phyloP scores from a whole-genome alignment of 129 eudicot genomes.

The Dittrichia graveolens region DNA sequence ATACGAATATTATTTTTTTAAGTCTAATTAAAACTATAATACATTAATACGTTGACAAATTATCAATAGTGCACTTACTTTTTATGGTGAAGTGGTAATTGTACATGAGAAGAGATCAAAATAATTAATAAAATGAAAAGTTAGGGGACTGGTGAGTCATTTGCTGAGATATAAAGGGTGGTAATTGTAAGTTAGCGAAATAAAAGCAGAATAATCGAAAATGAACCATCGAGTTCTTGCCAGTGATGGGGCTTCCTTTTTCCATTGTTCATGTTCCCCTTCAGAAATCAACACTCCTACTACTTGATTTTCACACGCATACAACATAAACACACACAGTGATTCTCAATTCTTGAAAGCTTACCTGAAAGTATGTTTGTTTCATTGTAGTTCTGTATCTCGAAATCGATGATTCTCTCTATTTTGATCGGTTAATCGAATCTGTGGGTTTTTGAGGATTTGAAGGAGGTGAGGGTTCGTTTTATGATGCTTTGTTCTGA shows the following conservation, averaged over 20 bases:
- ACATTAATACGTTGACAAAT: too few relatives aligned
- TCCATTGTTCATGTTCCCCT: background rate
- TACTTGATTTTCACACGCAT: background rate
- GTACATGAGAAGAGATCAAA: background rate
- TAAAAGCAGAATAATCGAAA: constrained; percentile 21
- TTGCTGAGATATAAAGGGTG: constrained; percentile 3
- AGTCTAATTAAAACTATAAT: too few relatives aligned
- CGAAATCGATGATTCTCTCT: constrained; percentile 22
- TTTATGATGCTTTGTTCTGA: constrained; percentile 69
- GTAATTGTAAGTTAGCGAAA: constrained; percentile 12
- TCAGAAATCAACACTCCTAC: constrained; percentile 15
- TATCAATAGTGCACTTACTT: too few relatives aligned
- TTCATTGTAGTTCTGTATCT: constrained; percentile 24
- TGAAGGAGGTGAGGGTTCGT: background rate
- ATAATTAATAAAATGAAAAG: background rate
- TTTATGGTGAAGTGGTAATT: background rate
- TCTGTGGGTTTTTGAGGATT: background rate
- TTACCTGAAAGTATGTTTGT: background rate
- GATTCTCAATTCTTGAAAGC: constrained; percentile 1
- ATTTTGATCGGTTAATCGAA: constrained; percentile 26
- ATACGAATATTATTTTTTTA: too few relatives aligned
- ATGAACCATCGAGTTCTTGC: constrained; percentile 15
- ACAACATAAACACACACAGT: background rate
- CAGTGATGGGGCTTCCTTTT: constrained; percentile 21
- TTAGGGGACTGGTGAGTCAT: constrained; percentile 4